phyloP scores from a whole-genome alignment of 768 basidiomycete genomes.

The Suillus clintonianus region DNA sequence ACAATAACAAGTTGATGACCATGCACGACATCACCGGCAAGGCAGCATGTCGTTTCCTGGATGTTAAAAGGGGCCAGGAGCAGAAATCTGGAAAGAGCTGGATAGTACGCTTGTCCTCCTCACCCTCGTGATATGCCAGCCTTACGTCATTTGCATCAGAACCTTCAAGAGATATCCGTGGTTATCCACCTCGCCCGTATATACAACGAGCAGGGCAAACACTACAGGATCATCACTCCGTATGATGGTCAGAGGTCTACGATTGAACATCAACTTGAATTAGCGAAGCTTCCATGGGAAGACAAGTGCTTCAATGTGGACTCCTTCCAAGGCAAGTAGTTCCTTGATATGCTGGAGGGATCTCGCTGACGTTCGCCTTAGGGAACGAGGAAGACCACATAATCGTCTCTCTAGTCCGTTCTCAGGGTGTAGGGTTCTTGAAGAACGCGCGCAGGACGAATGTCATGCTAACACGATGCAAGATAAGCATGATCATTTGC shows the following conservation, averaged over 20 bases:
- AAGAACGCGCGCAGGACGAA: conserved; percentile 65
- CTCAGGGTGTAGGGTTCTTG: conserved; percentile 64
- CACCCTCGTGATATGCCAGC: background rate
- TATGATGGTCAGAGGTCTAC: conserved; percentile 69
- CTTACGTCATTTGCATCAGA: conserved; percentile 42
- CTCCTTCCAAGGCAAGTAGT: conserved; percentile 69
- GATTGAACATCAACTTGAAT: conserved; percentile 59
- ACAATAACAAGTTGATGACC: conserved; percentile 59
- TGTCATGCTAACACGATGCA: conserved; percentile 84
- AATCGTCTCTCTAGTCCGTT: conserved; percentile 68
- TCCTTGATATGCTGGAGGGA: conserved; percentile 1
- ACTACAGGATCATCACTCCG: conserved; percentile 73
- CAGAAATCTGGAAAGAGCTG: conserved; percentile 34
- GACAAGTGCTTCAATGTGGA: conserved; percentile 79
- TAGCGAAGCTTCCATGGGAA: conserved; percentile 48
- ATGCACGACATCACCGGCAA: conserved; percentile 44
- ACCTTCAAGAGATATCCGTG: conserved; percentile 55
- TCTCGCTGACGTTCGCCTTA: conserved; percentile 29
- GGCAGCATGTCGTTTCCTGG: conserved; percentile 39
- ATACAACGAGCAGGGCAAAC: conserved; percentile 45
- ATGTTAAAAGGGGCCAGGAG: conserved; percentile 37
- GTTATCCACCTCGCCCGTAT: conserved; percentile 55
- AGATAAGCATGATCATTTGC: conserved; percentile 72
- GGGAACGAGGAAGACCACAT: conserved; percentile 83
- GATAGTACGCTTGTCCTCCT: conserved; percentile 2